Base-by-base conservation (phyloP, 495 filamentous ascomycete genomes). In the Cairneyella variabilis region DNA sequence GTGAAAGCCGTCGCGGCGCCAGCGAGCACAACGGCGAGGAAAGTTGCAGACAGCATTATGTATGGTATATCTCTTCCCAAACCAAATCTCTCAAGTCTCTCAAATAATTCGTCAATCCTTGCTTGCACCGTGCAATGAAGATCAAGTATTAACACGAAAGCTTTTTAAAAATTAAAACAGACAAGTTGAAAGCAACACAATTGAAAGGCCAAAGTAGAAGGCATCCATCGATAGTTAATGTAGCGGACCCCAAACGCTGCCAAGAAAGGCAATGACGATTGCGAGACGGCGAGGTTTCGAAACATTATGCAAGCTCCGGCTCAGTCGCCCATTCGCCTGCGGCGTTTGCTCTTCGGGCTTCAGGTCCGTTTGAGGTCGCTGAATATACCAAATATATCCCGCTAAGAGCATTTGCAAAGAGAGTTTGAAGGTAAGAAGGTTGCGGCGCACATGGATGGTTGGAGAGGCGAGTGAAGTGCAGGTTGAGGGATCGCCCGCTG, bases 1-100 rank as follows among this genome's bases (percentile, higher is more conserved):
- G 59, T 58, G 22, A 40, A 45, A n/a, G 59, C 59, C 16, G 25
- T 42, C 21, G 42, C 59, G n/a, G 42, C 55, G 32, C 54, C 54
- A 48, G 51, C 55, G 28, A 58, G 38, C n/a, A 41, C 59, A 43
- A 54, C 22, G 20, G 40, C 20, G 20, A 58, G 20, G 21, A 55
- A 18, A 10, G 25, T 18, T 11, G 18, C 17, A 34, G 51, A 52
- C 16, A 55, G 36, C 54, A 62, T 61, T 38, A 30, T 12, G 22
- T 48, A 28, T 30, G 12, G 23, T 30, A 8, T 28, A 23, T 5
- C 6, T 23, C 17, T 23, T 26, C 9, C 26, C 43, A n/a, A 47
- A 47, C 10, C 43, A 47, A 20, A 20, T 11, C 10, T 12, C 21
- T 14, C 22, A 22, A 41, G 17, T 41, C 3, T 1, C 20, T 7